Base-by-base conservation (phyloP, 2,329 filamentous ascomycete species). In the Cytospora schulzeri region DNA sequence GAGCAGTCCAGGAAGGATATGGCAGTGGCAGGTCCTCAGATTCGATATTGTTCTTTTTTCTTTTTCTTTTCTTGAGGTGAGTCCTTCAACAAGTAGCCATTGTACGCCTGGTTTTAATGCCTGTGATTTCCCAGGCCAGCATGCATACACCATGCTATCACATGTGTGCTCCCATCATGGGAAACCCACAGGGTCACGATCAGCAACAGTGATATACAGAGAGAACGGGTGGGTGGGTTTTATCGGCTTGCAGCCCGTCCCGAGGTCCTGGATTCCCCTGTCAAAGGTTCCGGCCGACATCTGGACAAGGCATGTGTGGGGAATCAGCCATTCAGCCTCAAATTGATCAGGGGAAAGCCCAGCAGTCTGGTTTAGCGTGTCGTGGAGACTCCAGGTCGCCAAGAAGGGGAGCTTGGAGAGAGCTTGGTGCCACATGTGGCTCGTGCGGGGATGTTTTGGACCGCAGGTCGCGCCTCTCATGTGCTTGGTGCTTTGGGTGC, bases 371-470 rank as follows among this genome's bases (percentile, higher is more conserved):
- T n/a, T 45, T 45, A 61, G 62, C 57, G 65, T 41, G 54, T n/a
- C 56, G 65, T 60, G 62, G 65, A 60, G 64, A 41, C 22, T n/a
- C 33, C 33, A 65, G 57, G 57, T 29, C 38, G 41, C 48, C 38
- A 64, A 22, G 57, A 41, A 48, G 35, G 29, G 35, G 50, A 31
- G 29, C 29, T 31, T 31, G 4, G 9, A 31, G 29, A n/a, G 57
- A 64, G 65, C 65, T 66, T 19, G 48, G 61, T 31, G 53, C 65
- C 45, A 29, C 15, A n/a, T 12, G n/a, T 66, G 65, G 65, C 58
- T 50, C 60, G 65, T 66, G 65, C 65, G 62, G 60, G 56, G 62
- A 58, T 61, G 65, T 64, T 66, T 60, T 59, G 33, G 50, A 56
- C 62, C 45, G 53, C 53, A 55, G 58, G 54, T 66, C 60, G 51